A percentile compares a stretch with the other conserved stretches of the same genome.
phyloP scores from a whole-genome alignment of 2,329 filamentous ascomycete genomes.

The Calonectria leucothoes region DNA sequence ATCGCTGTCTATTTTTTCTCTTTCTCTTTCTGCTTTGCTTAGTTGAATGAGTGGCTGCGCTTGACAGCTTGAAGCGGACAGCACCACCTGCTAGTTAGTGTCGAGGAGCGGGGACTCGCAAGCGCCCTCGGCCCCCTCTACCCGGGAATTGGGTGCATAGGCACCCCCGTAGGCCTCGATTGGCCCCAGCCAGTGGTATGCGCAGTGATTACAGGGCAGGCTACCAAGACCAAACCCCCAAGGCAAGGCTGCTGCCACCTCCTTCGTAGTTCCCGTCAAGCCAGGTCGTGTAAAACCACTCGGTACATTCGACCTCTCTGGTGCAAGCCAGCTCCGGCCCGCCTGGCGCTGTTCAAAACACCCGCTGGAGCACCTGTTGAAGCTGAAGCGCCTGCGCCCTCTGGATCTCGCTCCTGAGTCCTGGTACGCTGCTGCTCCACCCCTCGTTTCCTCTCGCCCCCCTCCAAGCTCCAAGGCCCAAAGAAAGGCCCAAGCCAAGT shows the following conservation, averaged over 20 bases:
- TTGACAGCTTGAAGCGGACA: background rate
- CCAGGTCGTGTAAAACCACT: background rate
- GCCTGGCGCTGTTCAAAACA: background rate
- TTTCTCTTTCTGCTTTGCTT: too few relatives aligned
- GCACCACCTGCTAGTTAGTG: background rate
- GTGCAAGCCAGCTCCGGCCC: background rate
- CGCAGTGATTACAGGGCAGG: constrained; percentile 3
- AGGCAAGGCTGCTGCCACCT: background rate
- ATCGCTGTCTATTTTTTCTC: too few relatives aligned
- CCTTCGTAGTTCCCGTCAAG: background rate
- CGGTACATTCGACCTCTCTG: background rate
- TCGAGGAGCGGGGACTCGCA: background rate
- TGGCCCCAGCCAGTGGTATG: background rate
- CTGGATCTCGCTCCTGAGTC: background rate
- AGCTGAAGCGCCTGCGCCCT: constrained; percentile 16
- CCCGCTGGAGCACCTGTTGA: constrained; percentile 1
- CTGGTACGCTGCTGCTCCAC: constrained; percentile 40
- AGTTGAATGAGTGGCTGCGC: background rate
- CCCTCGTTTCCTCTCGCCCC: constrained; percentile 29
- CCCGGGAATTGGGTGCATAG: constrained; percentile 1
- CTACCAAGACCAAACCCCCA: background rate
- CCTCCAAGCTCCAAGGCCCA: constrained; percentile 8
- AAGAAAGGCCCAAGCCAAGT: constrained; percentile 10
- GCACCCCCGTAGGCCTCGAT: background rate
- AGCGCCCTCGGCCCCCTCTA: background rate